phyloP scores from a whole-genome alignment of 2,329 filamentous ascomycete genomes.

The Diplodia scrobiculata region DNA sequence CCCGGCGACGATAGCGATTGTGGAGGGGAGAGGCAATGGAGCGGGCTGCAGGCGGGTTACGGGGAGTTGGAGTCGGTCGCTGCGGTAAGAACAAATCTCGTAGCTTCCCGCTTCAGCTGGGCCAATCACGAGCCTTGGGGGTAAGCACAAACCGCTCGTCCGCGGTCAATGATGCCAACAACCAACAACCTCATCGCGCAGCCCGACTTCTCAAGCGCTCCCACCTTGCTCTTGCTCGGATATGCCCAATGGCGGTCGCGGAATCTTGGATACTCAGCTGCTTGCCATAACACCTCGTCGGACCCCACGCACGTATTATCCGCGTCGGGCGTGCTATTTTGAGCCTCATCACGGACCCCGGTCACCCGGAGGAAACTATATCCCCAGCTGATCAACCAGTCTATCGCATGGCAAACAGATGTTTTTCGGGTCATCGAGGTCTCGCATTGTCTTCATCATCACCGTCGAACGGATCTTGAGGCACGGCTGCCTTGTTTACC shows the following conservation, averaged over 20 bases:
- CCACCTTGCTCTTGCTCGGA: not conserved
- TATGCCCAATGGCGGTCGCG: not conserved
- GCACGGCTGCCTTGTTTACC: not conserved
- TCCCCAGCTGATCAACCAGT: not conserved
- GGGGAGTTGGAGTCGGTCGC: conserved; percentile 27
- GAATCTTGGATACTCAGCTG: not conserved
- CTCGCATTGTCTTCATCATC: not conserved
- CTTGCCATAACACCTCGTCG: not conserved
- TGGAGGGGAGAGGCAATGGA: conserved; percentile 40
- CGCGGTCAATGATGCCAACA: conserved; percentile 16
- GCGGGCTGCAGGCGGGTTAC: conserved; percentile 27
- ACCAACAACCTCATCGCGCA: not conserved
- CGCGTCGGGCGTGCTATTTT: not conserved
- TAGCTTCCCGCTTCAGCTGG: conserved; percentile 25
- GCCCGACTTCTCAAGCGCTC: not conserved
- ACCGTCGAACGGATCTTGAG: not conserved
- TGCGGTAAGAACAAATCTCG: conserved; percentile 25
- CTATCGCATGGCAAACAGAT: not conserved
- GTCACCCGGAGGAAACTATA: not conserved
- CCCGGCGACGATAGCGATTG: conserved; percentile 40
- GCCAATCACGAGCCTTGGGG: conserved; percentile 15
- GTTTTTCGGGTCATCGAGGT: not conserved
- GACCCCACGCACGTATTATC: not conserved
- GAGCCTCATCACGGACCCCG: conserved; percentile 15
- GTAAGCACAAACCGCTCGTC: conserved; percentile 17